These are phyloP conservation scores for Cordia subcordata DNA, from an alignment of 257 asterid species.

Conservation along the genomic window DNA sequence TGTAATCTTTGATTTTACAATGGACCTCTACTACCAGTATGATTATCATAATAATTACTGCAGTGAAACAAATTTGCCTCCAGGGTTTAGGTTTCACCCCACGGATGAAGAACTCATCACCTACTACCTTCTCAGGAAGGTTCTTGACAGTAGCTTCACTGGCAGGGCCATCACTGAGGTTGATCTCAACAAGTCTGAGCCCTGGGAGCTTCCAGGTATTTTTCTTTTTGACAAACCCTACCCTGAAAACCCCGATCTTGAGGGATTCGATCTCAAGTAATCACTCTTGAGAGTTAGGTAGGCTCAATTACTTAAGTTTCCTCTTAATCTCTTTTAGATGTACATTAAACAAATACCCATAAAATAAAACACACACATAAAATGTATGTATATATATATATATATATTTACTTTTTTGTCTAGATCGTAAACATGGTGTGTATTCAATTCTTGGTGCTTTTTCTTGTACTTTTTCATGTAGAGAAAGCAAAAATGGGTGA, in stretches of 20 bases:
- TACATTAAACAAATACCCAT: too few species aligned
- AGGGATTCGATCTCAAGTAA: too few species aligned
- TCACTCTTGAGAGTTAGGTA: too few species aligned
- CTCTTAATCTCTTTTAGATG: too few species aligned
- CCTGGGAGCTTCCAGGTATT: constrained; percentile 91
- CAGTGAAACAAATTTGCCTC: constrained; percentile 54
- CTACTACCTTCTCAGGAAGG: constrained; percentile 71
- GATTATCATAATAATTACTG: constrained; percentile 24
- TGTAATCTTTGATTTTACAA: background rate
- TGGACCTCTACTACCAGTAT: constrained; percentile 38
- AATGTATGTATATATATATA: too few species aligned
- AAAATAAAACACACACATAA: too few species aligned
- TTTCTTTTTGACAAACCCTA: too few species aligned
- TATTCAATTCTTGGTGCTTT: background rate
- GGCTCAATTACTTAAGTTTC: too few species aligned
- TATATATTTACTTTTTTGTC: too few species aligned
- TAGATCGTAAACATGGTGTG: background rate
- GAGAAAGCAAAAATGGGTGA: constrained; percentile 86
- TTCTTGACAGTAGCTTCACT: constrained; percentile 51
- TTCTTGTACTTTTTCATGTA: constrained; percentile 7
- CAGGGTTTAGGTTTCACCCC: constrained; percentile 85
- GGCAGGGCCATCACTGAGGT: constrained; percentile 77
- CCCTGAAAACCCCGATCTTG: too few species aligned
- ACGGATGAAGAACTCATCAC: constrained; percentile 89
- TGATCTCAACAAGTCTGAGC: constrained; percentile 89